A percentile compares a stretch with the other conserved stretches of the same genome.
phyloP scores from a whole-genome alignment of 192 early-diverging fungal species.

The Coemansia sp. region DNA sequence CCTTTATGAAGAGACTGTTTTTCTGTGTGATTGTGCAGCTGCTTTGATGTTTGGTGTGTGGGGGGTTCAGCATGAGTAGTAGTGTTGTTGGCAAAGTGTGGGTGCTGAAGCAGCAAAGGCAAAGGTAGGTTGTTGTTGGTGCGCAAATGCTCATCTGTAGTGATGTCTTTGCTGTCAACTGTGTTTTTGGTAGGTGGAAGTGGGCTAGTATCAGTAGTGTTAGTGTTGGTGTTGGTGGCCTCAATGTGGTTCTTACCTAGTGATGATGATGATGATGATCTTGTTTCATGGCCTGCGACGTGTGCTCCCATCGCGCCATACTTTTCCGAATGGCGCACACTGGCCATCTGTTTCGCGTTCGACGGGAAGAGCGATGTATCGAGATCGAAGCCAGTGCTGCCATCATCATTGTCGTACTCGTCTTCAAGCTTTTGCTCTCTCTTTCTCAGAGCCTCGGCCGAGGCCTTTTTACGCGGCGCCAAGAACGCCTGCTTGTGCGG shows the following conservation, averaged over 20 bases:
- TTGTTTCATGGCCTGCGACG: background rate
- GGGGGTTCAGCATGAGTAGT: background rate
- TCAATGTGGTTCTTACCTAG: conserved; percentile 37
- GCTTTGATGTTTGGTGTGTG: background rate
- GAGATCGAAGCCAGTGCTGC: conserved; percentile 28
- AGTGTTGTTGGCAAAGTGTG: background rate
- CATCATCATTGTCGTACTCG: conserved; percentile 49
- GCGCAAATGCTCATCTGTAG: background rate
- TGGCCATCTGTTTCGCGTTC: conserved; percentile 29
- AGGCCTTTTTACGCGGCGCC: conserved; percentile 23
- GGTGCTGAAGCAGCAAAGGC: background rate
- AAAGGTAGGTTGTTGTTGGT: background rate
- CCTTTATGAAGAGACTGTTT: background rate
- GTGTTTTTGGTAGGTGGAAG: background rate
- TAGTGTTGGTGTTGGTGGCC: conserved; percentile 10
- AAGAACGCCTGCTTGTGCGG: conserved; percentile 13
- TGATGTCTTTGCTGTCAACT: background rate
- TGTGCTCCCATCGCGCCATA: conserved; percentile 15
- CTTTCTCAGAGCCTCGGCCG: conserved; percentile 25
- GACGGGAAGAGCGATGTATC: conserved; percentile 42
- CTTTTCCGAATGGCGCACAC: conserved; percentile 36
- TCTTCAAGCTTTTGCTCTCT: conserved; percentile 43
- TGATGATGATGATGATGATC: conserved; percentile 2
- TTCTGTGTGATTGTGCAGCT: background rate
- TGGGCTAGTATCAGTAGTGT: conserved; percentile 7